Evolutionary conservation across 352 stramenopile genomes (phyloP).

Genomic region (Phytophthora litchii): DNA sequence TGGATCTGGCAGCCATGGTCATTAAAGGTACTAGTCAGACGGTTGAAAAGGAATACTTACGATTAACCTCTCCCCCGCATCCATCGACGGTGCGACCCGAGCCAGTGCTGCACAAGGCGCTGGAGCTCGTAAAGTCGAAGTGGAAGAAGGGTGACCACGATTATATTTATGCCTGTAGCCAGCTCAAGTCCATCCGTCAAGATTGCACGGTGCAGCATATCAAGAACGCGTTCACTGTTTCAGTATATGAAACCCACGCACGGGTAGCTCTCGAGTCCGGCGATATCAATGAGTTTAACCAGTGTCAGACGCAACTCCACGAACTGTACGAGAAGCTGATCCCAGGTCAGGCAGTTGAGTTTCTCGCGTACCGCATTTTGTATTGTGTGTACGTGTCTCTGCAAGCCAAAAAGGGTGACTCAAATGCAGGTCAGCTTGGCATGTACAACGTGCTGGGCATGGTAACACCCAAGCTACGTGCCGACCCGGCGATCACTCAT

Average conservation of each 20-base stretch:
- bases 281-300: constrained; percentile 98
- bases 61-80: constrained; percentile 95
- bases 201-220: constrained; percentile 98
- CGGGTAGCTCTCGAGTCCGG: constrained; percentile 95
- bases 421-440: constrained; percentile 82
- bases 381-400: constrained; percentile 91
- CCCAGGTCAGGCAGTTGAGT: constrained; percentile 79
- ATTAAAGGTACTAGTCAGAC: constrained; percentile 95
- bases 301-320: constrained; percentile 91
- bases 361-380: constrained; percentile 88
- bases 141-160: constrained; percentile 88
- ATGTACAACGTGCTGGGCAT: constrained; percentile 84
- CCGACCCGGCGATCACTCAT: constrained; percentile 64
- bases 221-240: constrained; percentile 96
- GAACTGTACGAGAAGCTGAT: constrained; percentile 87
- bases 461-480: constrained; percentile 56
- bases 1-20: constrained; percentile 88
- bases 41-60: constrained; percentile 98
- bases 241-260: constrained; percentile 98
- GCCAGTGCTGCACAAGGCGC: constrained; percentile 88
- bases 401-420: constrained; percentile 86
- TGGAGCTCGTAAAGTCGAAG: constrained; percentile 87
- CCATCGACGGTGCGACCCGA: constrained; percentile 95
- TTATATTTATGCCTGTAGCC: constrained; percentile 96
- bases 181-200: constrained; percentile 99